A percentile compares a stretch with the other conserved stretches of the same genome.
Conservation (phyloP, 768 basidiomycete genomes). For the Myochromella boudieri region DNA sequence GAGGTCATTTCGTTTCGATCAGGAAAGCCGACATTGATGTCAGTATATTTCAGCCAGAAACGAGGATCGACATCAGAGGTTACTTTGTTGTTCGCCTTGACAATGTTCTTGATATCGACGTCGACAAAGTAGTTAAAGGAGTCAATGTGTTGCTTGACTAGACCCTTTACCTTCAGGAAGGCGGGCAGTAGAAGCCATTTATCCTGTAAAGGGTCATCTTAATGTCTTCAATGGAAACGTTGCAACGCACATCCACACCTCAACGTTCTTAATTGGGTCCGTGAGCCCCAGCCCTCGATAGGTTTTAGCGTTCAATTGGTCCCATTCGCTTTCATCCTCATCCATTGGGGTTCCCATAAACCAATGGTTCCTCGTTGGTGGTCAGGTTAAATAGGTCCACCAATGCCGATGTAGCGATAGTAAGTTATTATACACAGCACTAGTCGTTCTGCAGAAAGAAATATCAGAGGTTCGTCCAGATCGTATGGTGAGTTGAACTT, state of each 20-base stretch:
- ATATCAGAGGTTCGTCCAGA: too few relatives aligned
- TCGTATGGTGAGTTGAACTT: too few relatives aligned
- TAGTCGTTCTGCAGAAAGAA: too few relatives aligned
- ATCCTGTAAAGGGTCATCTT: constrained; percentile 54
- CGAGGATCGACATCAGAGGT: constrained; percentile 96
- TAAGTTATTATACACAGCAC: too few relatives aligned
- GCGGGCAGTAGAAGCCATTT: constrained; percentile 98
- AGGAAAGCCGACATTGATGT: constrained; percentile 92
- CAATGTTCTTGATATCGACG: constrained; percentile 94
- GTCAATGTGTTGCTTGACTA: constrained; percentile 99
- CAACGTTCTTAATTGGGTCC: constrained; percentile 87
- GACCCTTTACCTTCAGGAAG: constrained; percentile 95
- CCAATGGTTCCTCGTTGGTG: too few relatives aligned
- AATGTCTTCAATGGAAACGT: constrained; percentile 1
- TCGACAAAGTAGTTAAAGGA: constrained; percentile 99
- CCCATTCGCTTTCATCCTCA: constrained; percentile 49
- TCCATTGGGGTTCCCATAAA: constrained; percentile 16
- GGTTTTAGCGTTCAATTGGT: constrained; percentile 48
- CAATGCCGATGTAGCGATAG: too few relatives aligned
- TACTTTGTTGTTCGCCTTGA: constrained; percentile 90
- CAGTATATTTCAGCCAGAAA: constrained; percentile 95
- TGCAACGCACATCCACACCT: constrained; percentile 55
- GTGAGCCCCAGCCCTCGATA: constrained; percentile 82
- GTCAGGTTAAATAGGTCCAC: too few relatives aligned
- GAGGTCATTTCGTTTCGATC: constrained; percentile 83